Conservation (phyloP, 306 rosid species). For the Cucurbita argyrosperma region DNA sequence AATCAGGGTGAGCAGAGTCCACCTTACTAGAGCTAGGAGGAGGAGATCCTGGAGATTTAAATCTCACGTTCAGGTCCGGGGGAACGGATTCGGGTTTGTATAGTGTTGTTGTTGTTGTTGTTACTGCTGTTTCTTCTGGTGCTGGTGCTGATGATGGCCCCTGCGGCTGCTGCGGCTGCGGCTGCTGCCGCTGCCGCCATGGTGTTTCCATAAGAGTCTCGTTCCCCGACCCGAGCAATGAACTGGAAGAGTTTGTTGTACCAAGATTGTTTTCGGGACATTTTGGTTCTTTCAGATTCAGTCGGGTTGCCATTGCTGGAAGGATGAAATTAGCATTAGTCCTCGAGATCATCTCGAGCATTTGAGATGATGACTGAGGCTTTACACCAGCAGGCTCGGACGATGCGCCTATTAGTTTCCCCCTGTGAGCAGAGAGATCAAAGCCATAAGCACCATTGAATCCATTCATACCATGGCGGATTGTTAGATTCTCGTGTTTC, state of each 20-base stretch:
- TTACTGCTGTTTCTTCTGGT: slow-evolving; percentile 8
- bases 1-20: slow-evolving; percentile 49
- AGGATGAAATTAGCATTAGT: slow-evolving; percentile 14
- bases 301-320: slow-evolving; percentile 17
- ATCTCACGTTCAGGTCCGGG: slow-evolving; percentile 43
- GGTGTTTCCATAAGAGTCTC: slow-evolving; percentile 4
- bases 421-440: slow-evolving; percentile 25
- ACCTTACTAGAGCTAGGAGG: slow-evolving; percentile 40
- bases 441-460: slow-evolving; percentile 20
- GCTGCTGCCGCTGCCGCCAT: not conserved
- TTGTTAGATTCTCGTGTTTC: slow-evolving; percentile 8
- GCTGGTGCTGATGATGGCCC: slow-evolving; percentile 17
- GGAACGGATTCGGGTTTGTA: slow-evolving; percentile 37
- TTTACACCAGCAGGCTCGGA: slow-evolving; percentile 22
- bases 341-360: slow-evolving; percentile 18
- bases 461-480: slow-evolving; percentile 34
- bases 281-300: slow-evolving; percentile 15
- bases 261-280: slow-evolving; percentile 12
- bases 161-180: slow-evolving; percentile 5
- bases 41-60: slow-evolving; percentile 47
- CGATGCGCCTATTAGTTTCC: slow-evolving; percentile 17
- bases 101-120: slow-evolving; percentile 8
- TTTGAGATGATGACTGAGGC: slow-evolving; percentile 22
- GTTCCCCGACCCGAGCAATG: slow-evolving; percentile 12
- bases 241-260: slow-evolving; percentile 12